Evolutionary conservation across 2,329 filamentous ascomycete genomes (phyloP).

Genomic region (Coccinonectria pachysandricola): DNA sequence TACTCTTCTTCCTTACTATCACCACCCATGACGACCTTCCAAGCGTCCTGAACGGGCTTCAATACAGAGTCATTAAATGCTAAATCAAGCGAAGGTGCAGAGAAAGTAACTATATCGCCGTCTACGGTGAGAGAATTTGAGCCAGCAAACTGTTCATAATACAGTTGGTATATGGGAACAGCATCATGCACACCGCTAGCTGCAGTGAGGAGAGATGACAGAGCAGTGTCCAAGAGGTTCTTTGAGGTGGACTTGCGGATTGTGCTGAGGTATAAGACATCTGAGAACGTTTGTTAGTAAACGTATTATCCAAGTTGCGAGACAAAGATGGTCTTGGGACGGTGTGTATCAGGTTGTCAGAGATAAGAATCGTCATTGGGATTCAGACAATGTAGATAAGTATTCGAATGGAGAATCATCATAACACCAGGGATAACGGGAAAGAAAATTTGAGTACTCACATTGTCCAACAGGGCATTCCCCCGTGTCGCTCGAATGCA

Average conservation of each 20-base stretch:
- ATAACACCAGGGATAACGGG: conserved; percentile 41
- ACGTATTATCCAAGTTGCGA: conserved; percentile 71
- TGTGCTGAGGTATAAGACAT: conserved; percentile 28
- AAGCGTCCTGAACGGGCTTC: conserved; percentile 56
- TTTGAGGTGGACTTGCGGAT: conserved; percentile 24
- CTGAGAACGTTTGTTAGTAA: conserved; percentile 25
- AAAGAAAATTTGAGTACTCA: conserved; percentile 46
- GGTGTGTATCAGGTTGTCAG: conserved; percentile 75
- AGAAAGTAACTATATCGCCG: conserved; percentile 43
- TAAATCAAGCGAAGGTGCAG: conserved; percentile 51
- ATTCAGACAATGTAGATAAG: conserved; percentile 99
- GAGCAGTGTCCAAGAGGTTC: conserved; percentile 27
- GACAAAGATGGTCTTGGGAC: too few relatives aligned
- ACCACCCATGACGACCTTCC: conserved; percentile 51
- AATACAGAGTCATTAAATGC: conserved; percentile 65
- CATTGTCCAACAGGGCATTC: conserved; percentile 84
- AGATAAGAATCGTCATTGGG: conserved; percentile 73
- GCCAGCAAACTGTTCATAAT: conserved; percentile 41
- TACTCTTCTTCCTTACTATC: conserved; percentile 45
- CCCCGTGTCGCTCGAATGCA: conserved; percentile 83
- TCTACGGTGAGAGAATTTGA: conserved; percentile 21
- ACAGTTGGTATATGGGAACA: conserved; percentile 37
- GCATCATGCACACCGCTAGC: conserved; percentile 19
- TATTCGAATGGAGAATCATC: conserved; percentile 81
- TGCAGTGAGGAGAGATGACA: conserved; percentile 31